Base-by-base conservation (phyloP, 192 early-diverging fungal genomes). In the Neocallimastix lanati region DNA sequence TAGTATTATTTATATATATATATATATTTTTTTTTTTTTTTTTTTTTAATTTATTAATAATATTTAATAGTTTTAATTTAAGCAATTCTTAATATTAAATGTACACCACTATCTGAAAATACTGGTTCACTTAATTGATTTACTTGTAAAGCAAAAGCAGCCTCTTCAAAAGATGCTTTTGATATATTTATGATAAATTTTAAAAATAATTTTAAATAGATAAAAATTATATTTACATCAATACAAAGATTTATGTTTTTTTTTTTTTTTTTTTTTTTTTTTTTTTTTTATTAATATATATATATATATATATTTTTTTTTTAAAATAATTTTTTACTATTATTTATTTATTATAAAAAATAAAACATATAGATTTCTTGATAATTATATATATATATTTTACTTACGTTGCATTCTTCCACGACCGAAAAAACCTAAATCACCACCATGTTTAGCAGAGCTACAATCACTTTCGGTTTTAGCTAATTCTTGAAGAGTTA, bases 181-280 rank as follows among this genome's bases (percentile, higher is more conserved):
- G 1, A n/a, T n/a, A n/a, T n/a, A n/a, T 12, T 28, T 25, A 37
- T 33, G 29, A 38, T 77, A 76, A 36, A 28, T n/a, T 35, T 84
- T 0, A 27, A 28, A 2, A 83, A 83, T 27, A n/a, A n/a, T n/a
- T n/a, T n/a, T n/a, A n/a, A n/a, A n/a, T n/a, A n/a, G n/a, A n/a
- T n/a, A n/a, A n/a, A n/a, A n/a, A n/a, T n/a, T n/a, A n/a, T n/a
- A n/a, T 21, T 30, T 27, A 80, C 29, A 28, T 58, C 76, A 25
- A 50, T 27, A 78, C n/a, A n/a, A n/a, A n/a, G n/a, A n/a, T n/a
- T n/a, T n/a, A n/a, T n/a, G n/a, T n/a, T n/a, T n/a, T n/a, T 79
- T 80, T 27, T 81, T 33, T 81, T 88, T 83, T 97, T 95, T 96
- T 98, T 99, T 79, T 93, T 87, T 76, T 96, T 96, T n/a, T n/a